phyloP scores from a whole-genome alignment of 2,329 filamentous ascomycete species.

The Aspergillus oerlinghausenensis region DNA sequence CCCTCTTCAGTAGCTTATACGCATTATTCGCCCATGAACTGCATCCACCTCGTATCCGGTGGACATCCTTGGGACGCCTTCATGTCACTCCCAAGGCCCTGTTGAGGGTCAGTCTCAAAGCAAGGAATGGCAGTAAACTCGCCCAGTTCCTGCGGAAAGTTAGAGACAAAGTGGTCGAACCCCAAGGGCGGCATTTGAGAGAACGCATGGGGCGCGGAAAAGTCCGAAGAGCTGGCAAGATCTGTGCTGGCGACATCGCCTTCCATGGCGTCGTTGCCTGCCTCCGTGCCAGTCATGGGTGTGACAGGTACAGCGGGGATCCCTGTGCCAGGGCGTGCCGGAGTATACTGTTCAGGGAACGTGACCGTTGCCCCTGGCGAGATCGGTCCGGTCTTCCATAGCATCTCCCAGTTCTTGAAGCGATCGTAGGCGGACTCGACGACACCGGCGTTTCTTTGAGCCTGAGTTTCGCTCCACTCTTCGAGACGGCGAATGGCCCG shows the following conservation, averaged over 20 bases:
- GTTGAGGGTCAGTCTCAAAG: constrained; percentile 33
- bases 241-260: constrained; percentile 17
- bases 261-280: constrained; percentile 16
- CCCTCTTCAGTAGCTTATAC: background rate
- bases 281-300: constrained; percentile 16
- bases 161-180: constrained; percentile 38
- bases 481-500: constrained; percentile 46
- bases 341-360: constrained; percentile 18
- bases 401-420: constrained; percentile 51
- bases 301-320: constrained; percentile 17
- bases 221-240: constrained; percentile 22
- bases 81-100: constrained; percentile 18
- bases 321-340: constrained; percentile 3
- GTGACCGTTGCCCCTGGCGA: constrained; percentile 27
- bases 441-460: constrained; percentile 26
- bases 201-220: constrained; percentile 25
- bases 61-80: constrained; percentile 9
- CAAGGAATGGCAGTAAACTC: constrained; percentile 39
- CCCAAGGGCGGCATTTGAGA: constrained; percentile 32
- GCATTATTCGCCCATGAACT: constrained; percentile 30
- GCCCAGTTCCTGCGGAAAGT: constrained; percentile 37
- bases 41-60: constrained; percentile 30
- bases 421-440: constrained; percentile 49
- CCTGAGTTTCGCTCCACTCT: constrained; percentile 36
- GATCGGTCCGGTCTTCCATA: constrained; percentile 42